Percentiles rank a stretch among this genome's conserved stretches.
phyloP scores from a whole-genome alignment of 257 asterid species.

The Petrea volubilis region DNA sequence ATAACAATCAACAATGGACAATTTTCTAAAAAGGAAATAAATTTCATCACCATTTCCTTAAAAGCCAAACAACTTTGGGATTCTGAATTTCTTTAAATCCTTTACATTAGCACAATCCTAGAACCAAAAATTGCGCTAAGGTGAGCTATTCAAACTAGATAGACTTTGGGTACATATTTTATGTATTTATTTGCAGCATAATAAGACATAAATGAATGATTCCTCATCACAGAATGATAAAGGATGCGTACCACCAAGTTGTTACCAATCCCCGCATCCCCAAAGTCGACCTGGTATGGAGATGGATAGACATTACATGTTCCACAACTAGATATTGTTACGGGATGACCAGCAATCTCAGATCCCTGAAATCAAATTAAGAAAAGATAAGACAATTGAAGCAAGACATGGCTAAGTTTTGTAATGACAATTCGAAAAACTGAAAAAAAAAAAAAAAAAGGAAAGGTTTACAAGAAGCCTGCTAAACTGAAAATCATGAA shows the following conservation, averaged over 20 bases:
- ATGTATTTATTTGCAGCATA: background rate
- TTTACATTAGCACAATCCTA: too few species aligned
- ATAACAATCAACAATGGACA: too few species aligned
- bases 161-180: background rate
- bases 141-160: background rate
- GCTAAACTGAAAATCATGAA: background rate
- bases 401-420: background rate
- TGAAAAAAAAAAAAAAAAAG: background rate
- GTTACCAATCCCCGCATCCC: constrained; percentile 16
- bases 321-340: constrained; percentile 33
- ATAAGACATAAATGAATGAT: background rate
- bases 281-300: constrained; percentile 25
- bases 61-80: too few species aligned
- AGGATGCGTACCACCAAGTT: constrained; percentile 22
- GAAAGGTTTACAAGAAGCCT: background rate
- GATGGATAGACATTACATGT: constrained; percentile 27
- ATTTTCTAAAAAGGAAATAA: too few species aligned
- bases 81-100: too few species aligned
- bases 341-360: constrained; percentile 38
- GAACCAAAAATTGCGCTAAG: too few species aligned
- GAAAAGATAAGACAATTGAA: background rate
- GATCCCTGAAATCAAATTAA: constrained; percentile 32
- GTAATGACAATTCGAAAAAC: background rate
- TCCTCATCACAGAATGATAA: background rate
- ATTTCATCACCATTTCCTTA: too few species aligned